phyloP scores from a whole-genome alignment of 208 protist species.

The Herpetomonas tarakana region DNA sequence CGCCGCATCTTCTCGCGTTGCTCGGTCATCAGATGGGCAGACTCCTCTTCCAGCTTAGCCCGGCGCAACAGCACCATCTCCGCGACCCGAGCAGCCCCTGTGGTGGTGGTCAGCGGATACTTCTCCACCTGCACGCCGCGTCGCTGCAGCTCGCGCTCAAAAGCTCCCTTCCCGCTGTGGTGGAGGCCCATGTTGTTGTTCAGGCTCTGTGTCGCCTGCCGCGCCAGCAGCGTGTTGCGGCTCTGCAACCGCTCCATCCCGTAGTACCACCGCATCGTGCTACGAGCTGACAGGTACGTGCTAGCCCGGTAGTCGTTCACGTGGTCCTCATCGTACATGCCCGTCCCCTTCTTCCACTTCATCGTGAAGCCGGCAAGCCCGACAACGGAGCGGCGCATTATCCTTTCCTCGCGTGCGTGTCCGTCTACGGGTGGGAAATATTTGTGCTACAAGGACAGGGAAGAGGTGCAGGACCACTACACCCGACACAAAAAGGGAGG shows the following conservation, averaged over 20 bases:
- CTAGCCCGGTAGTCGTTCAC: slow-evolving; percentile 87
- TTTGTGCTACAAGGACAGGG: neutral
- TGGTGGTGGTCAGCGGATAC: slow-evolving; percentile 84
- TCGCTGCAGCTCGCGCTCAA: slow-evolving; percentile 86
- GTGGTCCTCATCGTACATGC: slow-evolving; percentile 87
- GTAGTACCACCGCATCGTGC: slow-evolving; percentile 84
- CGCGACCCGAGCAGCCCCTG: slow-evolving; percentile 68
- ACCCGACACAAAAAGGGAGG: too few species aligned
- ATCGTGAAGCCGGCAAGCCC: slow-evolving; percentile 75
- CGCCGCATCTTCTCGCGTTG: slow-evolving; percentile 28
- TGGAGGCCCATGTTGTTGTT: slow-evolving; percentile 89
- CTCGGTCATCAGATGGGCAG: slow-evolving; percentile 35
- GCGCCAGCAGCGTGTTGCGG: slow-evolving; percentile 56
- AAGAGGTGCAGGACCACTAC: too few species aligned
- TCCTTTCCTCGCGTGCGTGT: neutral
- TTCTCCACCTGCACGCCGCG: slow-evolving; percentile 76
- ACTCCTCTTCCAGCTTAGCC: slow-evolving; percentile 64
- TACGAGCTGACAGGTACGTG: slow-evolving; percentile 72
- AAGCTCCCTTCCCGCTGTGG: slow-evolving; percentile 77
- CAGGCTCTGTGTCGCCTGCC: slow-evolving; percentile 63
- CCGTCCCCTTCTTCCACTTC: slow-evolving; percentile 84
- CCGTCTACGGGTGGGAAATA: neutral
- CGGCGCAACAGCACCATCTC: slow-evolving; percentile 85
- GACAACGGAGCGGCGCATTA: slow-evolving; percentile 33
- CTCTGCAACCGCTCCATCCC: slow-evolving; percentile 81